Evolutionary conservation across 106 monocot genomes (phyloP), one percentile per base, ranked within the genome.

Genomic region (Amphibolis antarctica): DNA sequence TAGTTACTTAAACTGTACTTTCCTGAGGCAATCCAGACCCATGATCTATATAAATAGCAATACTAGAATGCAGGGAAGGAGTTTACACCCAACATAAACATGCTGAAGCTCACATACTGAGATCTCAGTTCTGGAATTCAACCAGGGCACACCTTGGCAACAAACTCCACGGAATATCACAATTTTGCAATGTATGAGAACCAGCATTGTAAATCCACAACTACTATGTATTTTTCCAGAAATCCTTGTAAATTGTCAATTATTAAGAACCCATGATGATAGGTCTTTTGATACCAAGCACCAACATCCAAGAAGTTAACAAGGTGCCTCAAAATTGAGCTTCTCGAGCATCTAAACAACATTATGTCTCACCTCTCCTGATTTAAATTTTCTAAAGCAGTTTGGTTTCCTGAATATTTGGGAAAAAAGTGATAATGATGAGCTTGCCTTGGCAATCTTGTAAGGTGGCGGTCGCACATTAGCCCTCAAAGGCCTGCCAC

Each of bases 371-470:
- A 49, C 71, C 69, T 36, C 10, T 53, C 20, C 15, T 28, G 27
- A 15, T 24, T 48, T 64, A 12, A 23, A 64, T 45, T 78, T 74
- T 66, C 60, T 80, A 74, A 55, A 53, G 31, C 69, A 66, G 53
- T 69, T 75, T 57, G 74, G 75, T 71, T 75, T 80, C 80, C 55
- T 73, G 76, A 78, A 72, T 30, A 76, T 65, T 69, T 78, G 65
- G 63, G 76, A 75, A 85, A 85, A 85, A 81, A 36, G 65, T 63
- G 50, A 82, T 73, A 49, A 26, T 81, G 74, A 76, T 67, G 70
- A 29, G 80, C 94, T 96, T 96, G 94, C 94, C 94, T 96, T 86
- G 48, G 89, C 81, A 79, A 89, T 86, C 69, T 77, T 86, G 59
- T 74, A 86, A 59, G 89, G 51, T 53, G 86, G 76, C 49, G 86